phyloP scores from a whole-genome alignment of 2,329 filamentous ascomycete genomes.

The Aspergillus thermomutatus region DNA sequence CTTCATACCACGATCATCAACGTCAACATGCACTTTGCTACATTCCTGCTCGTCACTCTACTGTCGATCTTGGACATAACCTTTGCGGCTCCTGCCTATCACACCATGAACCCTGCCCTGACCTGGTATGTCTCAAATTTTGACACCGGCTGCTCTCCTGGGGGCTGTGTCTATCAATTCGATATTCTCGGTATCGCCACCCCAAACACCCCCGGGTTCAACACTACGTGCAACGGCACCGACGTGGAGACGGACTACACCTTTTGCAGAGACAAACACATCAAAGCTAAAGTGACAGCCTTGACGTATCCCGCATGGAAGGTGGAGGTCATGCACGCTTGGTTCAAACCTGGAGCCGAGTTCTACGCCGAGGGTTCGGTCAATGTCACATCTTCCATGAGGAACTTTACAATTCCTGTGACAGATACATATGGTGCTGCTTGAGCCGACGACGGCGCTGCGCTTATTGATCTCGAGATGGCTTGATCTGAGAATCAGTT shows the following conservation, averaged over 20 bases:
- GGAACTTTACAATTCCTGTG: conserved; percentile 21
- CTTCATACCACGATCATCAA: not conserved
- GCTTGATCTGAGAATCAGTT: not conserved
- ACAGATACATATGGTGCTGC: conserved; percentile 25
- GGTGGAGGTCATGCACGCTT: conserved; percentile 25
- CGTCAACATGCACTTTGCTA: conserved; percentile 28
- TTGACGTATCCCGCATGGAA: conserved; percentile 22
- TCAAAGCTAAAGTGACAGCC: conserved; percentile 20
- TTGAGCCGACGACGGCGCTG: conserved; percentile 6
- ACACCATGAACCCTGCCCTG: conserved; percentile 13
- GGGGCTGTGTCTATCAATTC: conserved; percentile 33
- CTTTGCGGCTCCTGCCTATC: conserved; percentile 15
- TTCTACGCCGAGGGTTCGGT: conserved; percentile 17
- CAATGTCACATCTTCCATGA: conserved; percentile 21
- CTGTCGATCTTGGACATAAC: conserved; percentile 23
- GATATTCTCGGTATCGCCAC: conserved; percentile 25
- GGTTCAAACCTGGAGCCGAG: conserved; percentile 18
- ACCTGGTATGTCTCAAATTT: conserved; percentile 33
- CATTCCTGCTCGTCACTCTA: conserved; percentile 20
- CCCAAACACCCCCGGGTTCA: conserved; percentile 32
- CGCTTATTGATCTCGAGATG: not conserved
- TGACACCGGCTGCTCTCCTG: conserved; percentile 29
- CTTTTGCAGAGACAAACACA: conserved; percentile 23
- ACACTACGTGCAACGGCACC: conserved; percentile 31
- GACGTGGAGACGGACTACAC: conserved; percentile 17